phyloP scores from a whole-genome alignment of 1,139 yeast genomes.

The Diutina sp. region DNA sequence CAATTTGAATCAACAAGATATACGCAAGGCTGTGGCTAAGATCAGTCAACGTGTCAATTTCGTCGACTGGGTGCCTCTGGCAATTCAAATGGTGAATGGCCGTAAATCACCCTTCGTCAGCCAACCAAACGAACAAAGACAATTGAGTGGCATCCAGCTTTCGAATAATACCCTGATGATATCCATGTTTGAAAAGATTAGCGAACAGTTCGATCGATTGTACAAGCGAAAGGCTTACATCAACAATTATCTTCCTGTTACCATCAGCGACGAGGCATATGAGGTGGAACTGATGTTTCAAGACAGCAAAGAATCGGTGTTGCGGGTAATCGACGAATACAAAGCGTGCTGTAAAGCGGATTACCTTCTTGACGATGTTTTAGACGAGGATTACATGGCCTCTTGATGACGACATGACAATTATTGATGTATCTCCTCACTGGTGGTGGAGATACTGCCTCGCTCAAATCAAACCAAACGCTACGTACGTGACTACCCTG shows the following conservation, averaged over 20 bases:
- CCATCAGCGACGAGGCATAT: slow-evolving; percentile 27
- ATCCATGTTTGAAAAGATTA: slow-evolving; percentile 50
- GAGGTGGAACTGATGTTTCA: slow-evolving; percentile 62
- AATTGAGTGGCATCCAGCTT: slow-evolving; percentile 64
- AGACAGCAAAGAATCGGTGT: slow-evolving; percentile 66
- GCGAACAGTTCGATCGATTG: slow-evolving; percentile 69
- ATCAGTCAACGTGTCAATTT: slow-evolving; percentile 70
- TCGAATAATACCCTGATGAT: slow-evolving; percentile 68
- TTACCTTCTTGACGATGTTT: slow-evolving; percentile 33
- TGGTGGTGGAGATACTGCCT: background rate
- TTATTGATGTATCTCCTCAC: background rate
- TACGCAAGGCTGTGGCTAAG: slow-evolving; percentile 67
- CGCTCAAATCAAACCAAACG: background rate
- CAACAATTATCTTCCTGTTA: slow-evolving; percentile 54
- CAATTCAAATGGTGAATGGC: slow-evolving; percentile 71
- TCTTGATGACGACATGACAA: background rate
- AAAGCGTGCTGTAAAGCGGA: slow-evolving; percentile 40
- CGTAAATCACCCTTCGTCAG: slow-evolving; percentile 47
- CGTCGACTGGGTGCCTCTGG: slow-evolving; percentile 80
- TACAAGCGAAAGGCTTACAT: slow-evolving; percentile 77
- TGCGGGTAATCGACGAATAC: slow-evolving; percentile 63
- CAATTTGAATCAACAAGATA: slow-evolving; percentile 53
- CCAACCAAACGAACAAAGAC: slow-evolving; percentile 8
- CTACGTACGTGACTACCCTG: background rate
- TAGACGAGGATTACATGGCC: slow-evolving; percentile 4